These are phyloP conservation scores for Paraphaeosphaeria sporulosa DNA, from an alignment of 2,329 filamentous ascomycete species.

Conservation along the genomic window DNA sequence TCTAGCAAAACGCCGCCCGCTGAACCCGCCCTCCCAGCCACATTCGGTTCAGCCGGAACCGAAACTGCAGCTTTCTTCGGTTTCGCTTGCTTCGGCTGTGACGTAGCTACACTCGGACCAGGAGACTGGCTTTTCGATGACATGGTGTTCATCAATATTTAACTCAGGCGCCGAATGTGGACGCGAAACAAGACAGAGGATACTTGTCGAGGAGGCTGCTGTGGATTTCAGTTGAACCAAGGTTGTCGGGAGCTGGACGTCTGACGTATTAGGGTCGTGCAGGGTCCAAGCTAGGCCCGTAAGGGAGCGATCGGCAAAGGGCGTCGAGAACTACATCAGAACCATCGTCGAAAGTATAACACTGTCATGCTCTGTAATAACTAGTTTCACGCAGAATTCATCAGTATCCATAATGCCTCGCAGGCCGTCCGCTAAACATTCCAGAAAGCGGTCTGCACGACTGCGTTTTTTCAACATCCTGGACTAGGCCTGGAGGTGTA, in stretches of 20 bases:
- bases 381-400: too few relatives aligned
- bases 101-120: conserved; percentile 29
- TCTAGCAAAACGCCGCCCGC: conserved; percentile 38
- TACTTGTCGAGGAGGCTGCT: conserved; percentile 1
- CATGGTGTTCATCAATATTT: conserved; percentile 23
- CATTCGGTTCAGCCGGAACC: conserved; percentile 12
- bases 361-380: too few relatives aligned
- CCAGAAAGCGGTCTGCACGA: too few relatives aligned
- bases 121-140: conserved; percentile 37
- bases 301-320: conserved; percentile 29
- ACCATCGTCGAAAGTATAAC: too few relatives aligned
- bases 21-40: conserved; percentile 34
- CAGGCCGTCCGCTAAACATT: too few relatives aligned
- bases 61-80: conserved; percentile 31
- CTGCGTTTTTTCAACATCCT: too few relatives aligned
- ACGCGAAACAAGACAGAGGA: conserved; percentile 1
- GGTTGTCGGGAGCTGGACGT: conserved; percentile 32
- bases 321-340: background rate
- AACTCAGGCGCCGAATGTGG: background rate
- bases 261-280: conserved; percentile 46
- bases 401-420: too few relatives aligned
- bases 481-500: too few relatives aligned
- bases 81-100: conserved; percentile 29
- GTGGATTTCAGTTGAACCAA: conserved; percentile 28
- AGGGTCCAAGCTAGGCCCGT: conserved; percentile 19